These are phyloP conservation scores for Keithomyces neogunnii DNA, from an alignment of 2,329 filamentous ascomycete genomes.

Conservation along the genomic window DNA sequence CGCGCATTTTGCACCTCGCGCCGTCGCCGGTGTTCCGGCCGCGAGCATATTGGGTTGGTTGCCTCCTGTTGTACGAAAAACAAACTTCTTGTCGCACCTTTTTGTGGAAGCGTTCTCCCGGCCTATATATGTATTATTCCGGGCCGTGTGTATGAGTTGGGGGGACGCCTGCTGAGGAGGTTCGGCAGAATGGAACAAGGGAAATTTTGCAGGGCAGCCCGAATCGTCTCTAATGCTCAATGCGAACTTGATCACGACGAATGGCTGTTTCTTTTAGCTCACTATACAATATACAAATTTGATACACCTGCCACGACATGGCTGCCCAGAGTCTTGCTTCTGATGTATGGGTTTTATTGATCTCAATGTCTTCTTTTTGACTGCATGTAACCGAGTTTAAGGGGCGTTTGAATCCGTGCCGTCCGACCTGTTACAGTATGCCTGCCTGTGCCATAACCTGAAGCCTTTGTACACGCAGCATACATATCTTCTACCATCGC, in stretches of 20 bases:
- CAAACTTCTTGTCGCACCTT: constrained; percentile 4
- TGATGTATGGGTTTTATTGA: too few relatives aligned
- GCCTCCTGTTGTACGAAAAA: constrained; percentile 14
- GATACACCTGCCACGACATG: constrained; percentile 16
- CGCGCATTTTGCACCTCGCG: constrained; percentile 13
- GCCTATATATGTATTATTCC: neutral
- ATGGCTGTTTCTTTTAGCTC: constrained; percentile 35
- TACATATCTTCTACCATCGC: too few relatives aligned
- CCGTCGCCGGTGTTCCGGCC: constrained; percentile 17
- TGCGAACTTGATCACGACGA: constrained; percentile 32
- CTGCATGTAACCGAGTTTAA: too few relatives aligned
- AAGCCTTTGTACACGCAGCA: too few relatives aligned
- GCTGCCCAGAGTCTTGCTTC: too few relatives aligned
- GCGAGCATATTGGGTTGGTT: constrained; percentile 18
- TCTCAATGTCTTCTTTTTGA: too few relatives aligned
- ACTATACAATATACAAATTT: constrained; percentile 21
- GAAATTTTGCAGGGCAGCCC: constrained; percentile 5
- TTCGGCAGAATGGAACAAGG: constrained; percentile 7
- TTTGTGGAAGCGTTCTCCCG: constrained; percentile 5
- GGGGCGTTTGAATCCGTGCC: too few relatives aligned
- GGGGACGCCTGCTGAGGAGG: neutral
- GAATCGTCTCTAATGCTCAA: constrained; percentile 28
- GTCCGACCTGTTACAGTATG: too few relatives aligned
- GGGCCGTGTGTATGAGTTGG: constrained; percentile 7
- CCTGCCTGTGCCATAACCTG: too few relatives aligned